Evolutionary conservation across 345 rosid species (phyloP), one percentile per base, ranked within the genome.

Genomic region (Rhizophora mangle): DNA sequence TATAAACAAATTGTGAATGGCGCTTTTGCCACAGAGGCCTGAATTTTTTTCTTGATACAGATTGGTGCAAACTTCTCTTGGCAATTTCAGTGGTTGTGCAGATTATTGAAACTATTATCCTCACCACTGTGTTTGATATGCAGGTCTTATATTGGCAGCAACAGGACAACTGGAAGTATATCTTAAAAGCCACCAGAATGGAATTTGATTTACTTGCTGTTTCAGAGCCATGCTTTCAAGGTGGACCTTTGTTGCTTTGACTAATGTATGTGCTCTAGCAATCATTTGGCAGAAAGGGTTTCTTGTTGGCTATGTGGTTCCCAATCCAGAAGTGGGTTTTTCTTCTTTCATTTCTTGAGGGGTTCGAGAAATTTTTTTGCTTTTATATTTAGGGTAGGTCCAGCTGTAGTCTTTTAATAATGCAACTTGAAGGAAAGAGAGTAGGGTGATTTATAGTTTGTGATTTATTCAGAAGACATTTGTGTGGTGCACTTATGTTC

Each of bases 131-230:
- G 13, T 70, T 71, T 64, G 73, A 56, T 51, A 60, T 80, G 72
- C 78, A 93, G 98, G 98, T 69, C 81, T 93, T 65, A 84, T 93
- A 72, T 71, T 88, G 83, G 92, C 98, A 24, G 92, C 98, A 34
- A 83, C 79, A 47, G 85, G 84, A 69, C 76, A 87, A 75, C 82
- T 89, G 82, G 87, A 88, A 70, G 75, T 84, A 46, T 81, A 86
- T 84, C 77, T 85, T 47, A 68, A 72, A 60, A 74, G 59, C 49
- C 77, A 56, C 49, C 91, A 79, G 72, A 89, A 89, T 68, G 87
- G 89, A 56, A 65, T 68, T 63, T 84, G 69, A 80, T 75, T 70
- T 49, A 15, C 27, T 32, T 19, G 55, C 37, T 53, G 11, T 64
- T 64, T 64, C 68, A 21, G 16, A 30, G 46, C 46, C 64, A 65